Evolutionary conservation across 352 stramenopile genomes (phyloP).

Genomic region (Aphanomyces euteiches): DNA sequence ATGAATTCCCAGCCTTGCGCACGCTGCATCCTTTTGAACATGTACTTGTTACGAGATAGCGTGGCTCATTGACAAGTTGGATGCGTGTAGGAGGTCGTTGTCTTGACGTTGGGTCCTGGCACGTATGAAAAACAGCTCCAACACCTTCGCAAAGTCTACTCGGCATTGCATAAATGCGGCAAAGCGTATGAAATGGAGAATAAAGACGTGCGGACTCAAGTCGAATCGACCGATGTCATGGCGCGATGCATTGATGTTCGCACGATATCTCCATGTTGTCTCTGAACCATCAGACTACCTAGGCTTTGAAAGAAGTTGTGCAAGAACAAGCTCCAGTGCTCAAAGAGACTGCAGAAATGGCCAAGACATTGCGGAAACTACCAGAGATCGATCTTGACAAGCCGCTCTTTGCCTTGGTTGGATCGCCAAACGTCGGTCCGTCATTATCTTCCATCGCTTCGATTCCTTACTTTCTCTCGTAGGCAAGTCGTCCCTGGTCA

Average conservation of each 20-base stretch:
- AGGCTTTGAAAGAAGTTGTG: constrained; percentile 39
- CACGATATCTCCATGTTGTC: background rate
- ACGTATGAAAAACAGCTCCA: constrained; percentile 75
- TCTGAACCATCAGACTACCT: background rate
- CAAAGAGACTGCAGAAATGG: constrained; percentile 53
- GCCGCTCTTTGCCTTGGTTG: constrained; percentile 81
- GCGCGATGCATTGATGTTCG: constrained; percentile 69
- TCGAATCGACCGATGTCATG: constrained; percentile 71
- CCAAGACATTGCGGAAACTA: constrained; percentile 67
- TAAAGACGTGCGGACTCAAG: constrained; percentile 67
- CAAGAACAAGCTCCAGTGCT: constrained; percentile 43
- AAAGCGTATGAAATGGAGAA: constrained; percentile 68
- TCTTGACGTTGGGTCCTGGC: constrained; percentile 70
- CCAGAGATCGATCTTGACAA: constrained; percentile 75
- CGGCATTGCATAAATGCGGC: constrained; percentile 65
- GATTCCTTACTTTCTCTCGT: constrained; percentile 5
- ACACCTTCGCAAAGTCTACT: constrained; percentile 70
- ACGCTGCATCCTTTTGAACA: constrained; percentile 78
- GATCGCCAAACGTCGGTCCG: constrained; percentile 77
- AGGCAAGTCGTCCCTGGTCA: constrained; percentile 83
- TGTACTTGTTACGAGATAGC: constrained; percentile 35
- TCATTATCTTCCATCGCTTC: background rate
- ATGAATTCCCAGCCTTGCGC: constrained; percentile 73
- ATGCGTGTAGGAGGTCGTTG: constrained; percentile 57
- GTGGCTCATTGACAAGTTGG: constrained; percentile 1